Evolutionary conservation across 352 stramenopile genomes (phyloP).

Genomic region (Pythium angustatum): DNA sequence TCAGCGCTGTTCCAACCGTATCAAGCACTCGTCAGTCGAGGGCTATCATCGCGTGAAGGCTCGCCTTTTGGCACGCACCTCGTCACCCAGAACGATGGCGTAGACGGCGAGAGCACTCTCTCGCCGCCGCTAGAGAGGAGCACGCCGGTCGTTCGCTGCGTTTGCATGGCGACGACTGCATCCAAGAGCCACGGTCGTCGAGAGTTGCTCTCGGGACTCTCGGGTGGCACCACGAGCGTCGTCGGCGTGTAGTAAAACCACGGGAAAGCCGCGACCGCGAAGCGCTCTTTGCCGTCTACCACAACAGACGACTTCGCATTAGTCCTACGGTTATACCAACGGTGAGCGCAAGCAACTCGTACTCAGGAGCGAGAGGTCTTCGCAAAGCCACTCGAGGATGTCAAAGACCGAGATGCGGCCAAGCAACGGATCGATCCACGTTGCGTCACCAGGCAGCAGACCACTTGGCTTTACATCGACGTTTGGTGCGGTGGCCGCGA

Average conservation of each 20-base stretch:
- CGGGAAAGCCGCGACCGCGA: constrained; percentile 44
- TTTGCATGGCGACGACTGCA: constrained; percentile 38
- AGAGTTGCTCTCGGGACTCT: not conserved
- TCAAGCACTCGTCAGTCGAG: not conserved
- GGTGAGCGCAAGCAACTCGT: constrained; percentile 15
- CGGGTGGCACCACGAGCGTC: not conserved
- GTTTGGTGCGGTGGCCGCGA: constrained; percentile 22
- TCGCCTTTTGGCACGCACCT: too few relatives aligned
- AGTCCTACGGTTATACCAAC: not conserved
- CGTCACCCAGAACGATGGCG: not conserved
- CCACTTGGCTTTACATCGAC: too few relatives aligned
- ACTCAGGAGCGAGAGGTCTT: constrained; percentile 65
- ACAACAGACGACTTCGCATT: not conserved
- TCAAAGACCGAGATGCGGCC: constrained; percentile 46
- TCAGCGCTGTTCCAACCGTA: not conserved
- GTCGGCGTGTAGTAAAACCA: constrained; percentile 49
- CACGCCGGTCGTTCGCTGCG: constrained; percentile 35
- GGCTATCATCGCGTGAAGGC: too few relatives aligned
- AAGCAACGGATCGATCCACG: constrained; percentile 33
- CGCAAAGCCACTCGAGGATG: constrained; percentile 52
- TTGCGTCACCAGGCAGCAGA: not conserved
- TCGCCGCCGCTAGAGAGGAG: constrained; percentile 7
- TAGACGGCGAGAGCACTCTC: too few relatives aligned
- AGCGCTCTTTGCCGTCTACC: constrained; percentile 28
- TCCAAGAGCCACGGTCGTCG: constrained; percentile 27